A percentile compares a stretch with the other conserved stretches of the same genome.
Evolutionary conservation across 352 stramenopile species (phyloP).

Genomic region (Globisporangium uncinulatum): DNA sequence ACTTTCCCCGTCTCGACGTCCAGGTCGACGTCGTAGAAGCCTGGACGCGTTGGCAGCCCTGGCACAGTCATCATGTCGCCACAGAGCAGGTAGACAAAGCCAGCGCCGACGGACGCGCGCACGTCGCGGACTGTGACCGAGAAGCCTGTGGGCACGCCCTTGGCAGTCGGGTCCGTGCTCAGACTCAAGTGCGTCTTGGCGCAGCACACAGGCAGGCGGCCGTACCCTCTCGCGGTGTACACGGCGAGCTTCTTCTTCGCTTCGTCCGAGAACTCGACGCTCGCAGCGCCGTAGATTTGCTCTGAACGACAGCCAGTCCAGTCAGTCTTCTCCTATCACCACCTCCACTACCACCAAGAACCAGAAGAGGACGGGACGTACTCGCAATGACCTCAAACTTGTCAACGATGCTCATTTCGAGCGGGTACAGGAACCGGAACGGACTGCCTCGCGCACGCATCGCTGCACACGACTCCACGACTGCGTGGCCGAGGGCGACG

Average conservation of each 20-base stretch:
- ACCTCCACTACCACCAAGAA: conserved; percentile 54
- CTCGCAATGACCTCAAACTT: conserved; percentile 96
- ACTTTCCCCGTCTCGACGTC: conserved; percentile 93
- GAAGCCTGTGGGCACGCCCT: conserved; percentile 94
- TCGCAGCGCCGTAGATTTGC: conserved; percentile 96
- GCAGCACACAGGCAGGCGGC: conserved; percentile 92
- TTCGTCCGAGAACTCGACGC: conserved; percentile 93
- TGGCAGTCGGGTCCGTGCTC: conserved; percentile 90
- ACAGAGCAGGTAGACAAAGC: conserved; percentile 94
- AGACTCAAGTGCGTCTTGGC: conserved; percentile 99
- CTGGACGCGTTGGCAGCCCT: conserved; percentile 95
- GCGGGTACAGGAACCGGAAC: conserved; percentile 96
- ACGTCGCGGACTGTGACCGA: conserved; percentile 94
- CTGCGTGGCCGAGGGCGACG: conserved; percentile 88
- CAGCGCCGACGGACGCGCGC: conserved; percentile 92
- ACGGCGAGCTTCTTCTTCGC: conserved; percentile 93
- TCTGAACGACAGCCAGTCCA: conserved; percentile 31
- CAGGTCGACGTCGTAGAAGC: conserved; percentile 98
- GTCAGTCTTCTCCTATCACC: conserved; percentile 23
- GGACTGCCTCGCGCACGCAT: conserved; percentile 63
- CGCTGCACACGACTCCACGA: conserved; percentile 87
- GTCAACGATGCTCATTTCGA: conserved; percentile 87
- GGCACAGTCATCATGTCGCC: conserved; percentile 99
- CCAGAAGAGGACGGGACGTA: conserved; percentile 84
- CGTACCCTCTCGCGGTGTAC: conserved; percentile 80